Evolutionary conservation across 768 basidiomycete species (phyloP).

Genomic region (Trametes villosa): DNA sequence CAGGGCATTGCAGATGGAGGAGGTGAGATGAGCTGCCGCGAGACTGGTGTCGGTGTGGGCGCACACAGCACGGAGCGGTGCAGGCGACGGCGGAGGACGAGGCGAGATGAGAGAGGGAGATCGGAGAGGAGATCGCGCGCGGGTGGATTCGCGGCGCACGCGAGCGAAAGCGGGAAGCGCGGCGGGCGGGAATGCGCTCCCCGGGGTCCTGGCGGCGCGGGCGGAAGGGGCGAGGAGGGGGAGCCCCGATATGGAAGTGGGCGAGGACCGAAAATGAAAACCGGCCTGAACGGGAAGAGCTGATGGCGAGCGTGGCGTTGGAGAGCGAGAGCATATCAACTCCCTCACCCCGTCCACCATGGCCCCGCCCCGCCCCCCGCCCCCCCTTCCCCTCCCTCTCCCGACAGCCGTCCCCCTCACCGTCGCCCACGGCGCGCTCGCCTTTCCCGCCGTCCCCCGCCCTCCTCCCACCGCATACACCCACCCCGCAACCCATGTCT

Average conservation of each 20-base stretch:
- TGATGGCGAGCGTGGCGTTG: conserved; percentile 24
- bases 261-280: conserved; percentile 8
- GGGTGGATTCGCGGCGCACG: conserved; percentile 5
- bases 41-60: too few species aligned
- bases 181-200: conserved; percentile 14
- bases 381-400: conserved; percentile 15
- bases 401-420: conserved; percentile 14
- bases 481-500: conserved; percentile 24
- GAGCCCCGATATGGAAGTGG: not conserved
- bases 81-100: not conserved
- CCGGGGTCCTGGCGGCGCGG: conserved; percentile 14
- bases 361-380: conserved; percentile 23
- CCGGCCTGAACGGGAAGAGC: conserved; percentile 15
- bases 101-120: not conserved
- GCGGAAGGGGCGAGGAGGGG: conserved; percentile 11
- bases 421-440: conserved; percentile 47
- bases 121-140: conserved; percentile 6
- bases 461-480: conserved; percentile 6
- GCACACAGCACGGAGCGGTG: too few species aligned
- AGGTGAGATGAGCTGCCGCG: too few species aligned
- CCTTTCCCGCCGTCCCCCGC: conserved; percentile 3
- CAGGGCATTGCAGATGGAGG: too few species aligned
- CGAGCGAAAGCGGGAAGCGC: too few species aligned
- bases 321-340: not conserved
- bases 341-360: conserved; percentile 14